phyloP scores from a whole-genome alignment of 768 basidiomycete genomes.

The Trametes gibbosa region DNA sequence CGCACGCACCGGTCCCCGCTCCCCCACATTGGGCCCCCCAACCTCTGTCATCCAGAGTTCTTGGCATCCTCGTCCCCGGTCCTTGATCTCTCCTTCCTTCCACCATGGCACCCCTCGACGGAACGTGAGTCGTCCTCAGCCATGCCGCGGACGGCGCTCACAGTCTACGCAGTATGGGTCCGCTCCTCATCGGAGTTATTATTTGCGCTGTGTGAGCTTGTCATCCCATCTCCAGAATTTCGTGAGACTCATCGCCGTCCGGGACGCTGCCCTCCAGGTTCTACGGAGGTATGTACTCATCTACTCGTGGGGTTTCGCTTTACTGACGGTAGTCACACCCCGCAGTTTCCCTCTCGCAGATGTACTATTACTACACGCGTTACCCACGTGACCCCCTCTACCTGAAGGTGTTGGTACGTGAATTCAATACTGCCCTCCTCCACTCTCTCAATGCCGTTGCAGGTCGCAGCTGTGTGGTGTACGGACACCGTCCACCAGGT shows the following conservation, averaged over 20 bases:
- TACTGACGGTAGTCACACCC: neutral
- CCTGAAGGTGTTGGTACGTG: constrained; percentile 4
- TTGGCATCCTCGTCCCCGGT: neutral
- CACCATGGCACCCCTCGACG: constrained; percentile 15
- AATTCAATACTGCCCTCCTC: neutral
- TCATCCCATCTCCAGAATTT: too few species aligned
- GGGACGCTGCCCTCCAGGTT: constrained; percentile 31
- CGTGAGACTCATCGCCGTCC: neutral
- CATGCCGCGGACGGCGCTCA: neutral
- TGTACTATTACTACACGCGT: constrained; percentile 50
- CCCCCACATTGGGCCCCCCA: constrained; percentile 3
- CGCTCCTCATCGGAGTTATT: constrained; percentile 49
- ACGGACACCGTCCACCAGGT: neutral
- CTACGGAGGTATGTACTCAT: constrained; percentile 44
- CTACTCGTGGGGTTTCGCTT: neutral
- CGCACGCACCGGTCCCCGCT: too few species aligned
- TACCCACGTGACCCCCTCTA: constrained; percentile 1
- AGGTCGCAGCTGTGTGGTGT: neutral
- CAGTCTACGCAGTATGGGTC: constrained; percentile 41
- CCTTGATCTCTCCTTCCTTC: neutral
- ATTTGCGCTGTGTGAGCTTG: constrained; percentile 42
- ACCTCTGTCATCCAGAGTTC: constrained; percentile 1
- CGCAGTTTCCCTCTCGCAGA: constrained; percentile 53
- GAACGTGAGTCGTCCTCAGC: constrained; percentile 3
- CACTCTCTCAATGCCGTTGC: neutral